phyloP scores from a whole-genome alignment of 1,139 yeast genomes.

The Kazachstania sp. region DNA sequence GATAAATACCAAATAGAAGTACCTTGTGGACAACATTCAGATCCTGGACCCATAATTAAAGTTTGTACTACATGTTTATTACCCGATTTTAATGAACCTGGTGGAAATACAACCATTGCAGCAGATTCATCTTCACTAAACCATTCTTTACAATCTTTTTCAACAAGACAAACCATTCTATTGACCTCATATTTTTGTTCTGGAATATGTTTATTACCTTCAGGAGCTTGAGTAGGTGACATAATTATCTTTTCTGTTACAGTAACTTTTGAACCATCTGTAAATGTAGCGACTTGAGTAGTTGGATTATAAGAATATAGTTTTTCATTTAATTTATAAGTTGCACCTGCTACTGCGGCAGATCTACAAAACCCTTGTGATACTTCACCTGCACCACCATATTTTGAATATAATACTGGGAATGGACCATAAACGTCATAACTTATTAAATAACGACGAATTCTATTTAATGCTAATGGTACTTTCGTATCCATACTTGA shows the following conservation, averaged over 20 bases:
- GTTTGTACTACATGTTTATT: slow-evolving; percentile 76
- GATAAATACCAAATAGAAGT: slow-evolving; percentile 88
- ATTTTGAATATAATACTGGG: slow-evolving; percentile 86
- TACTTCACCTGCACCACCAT: slow-evolving; percentile 93
- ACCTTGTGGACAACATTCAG: slow-evolving; percentile 84
- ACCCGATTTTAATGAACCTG: slow-evolving; percentile 58
- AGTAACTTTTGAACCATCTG: slow-evolving; percentile 66
- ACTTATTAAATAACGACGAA: slow-evolving; percentile 75
- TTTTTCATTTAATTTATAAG: slow-evolving; percentile 71
- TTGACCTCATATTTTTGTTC: slow-evolving; percentile 48
- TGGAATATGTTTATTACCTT: slow-evolving; percentile 31
- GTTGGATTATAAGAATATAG: slow-evolving; percentile 56
- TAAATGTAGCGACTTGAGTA: slow-evolving; percentile 58
- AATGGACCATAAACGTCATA: slow-evolving; percentile 89
- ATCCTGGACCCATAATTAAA: slow-evolving; percentile 76
- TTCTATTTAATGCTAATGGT: slow-evolving; percentile 67
- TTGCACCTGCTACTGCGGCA: slow-evolving; percentile 97
- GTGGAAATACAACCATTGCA: slow-evolving; percentile 91
- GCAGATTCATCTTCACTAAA: slow-evolving; percentile 75
- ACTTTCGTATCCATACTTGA: slow-evolving; percentile 52
- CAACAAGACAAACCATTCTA: slow-evolving; percentile 72
- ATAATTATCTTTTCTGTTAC: slow-evolving; percentile 70
- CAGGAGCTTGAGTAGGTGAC: slow-evolving; percentile 64
- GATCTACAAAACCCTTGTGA: slow-evolving; percentile 96
- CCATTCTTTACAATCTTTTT: slow-evolving; percentile 87